These are phyloP conservation scores for Scopulariopsis brevicaulis DNA, from an alignment of 2,329 filamentous ascomycete species.

Conservation along the genomic window DNA sequence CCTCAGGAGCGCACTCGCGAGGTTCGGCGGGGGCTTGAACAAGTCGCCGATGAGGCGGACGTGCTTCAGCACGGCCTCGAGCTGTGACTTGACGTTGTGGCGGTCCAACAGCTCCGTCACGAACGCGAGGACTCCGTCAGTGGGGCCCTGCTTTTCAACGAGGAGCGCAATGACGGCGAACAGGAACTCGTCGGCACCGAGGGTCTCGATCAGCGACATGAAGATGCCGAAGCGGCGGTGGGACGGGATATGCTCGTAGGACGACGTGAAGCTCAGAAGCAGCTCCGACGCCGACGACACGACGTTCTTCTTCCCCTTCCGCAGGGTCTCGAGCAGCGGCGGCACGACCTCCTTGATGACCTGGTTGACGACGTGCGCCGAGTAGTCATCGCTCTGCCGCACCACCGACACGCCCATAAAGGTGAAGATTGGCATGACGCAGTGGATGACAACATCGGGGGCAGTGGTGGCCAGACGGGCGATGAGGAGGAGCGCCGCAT, in stretches of 20 bases:
- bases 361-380: slow-evolving; percentile 87
- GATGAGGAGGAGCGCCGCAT: slow-evolving; percentile 77
- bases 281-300: slow-evolving; percentile 79
- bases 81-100: slow-evolving; percentile 64
- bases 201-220: slow-evolving; percentile 69
- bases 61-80: slow-evolving; percentile 68
- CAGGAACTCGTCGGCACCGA: slow-evolving; percentile 78
- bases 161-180: slow-evolving; percentile 84
- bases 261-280: slow-evolving; percentile 89
- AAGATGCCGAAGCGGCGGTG: slow-evolving; percentile 79
- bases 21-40: slow-evolving; percentile 60
- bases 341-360: slow-evolving; percentile 93
- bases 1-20: slow-evolving; percentile 59
- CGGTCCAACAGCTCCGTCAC: slow-evolving; percentile 60
- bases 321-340: slow-evolving; percentile 74
- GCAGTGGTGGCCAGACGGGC: slow-evolving; percentile 78
- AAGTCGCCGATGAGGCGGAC: slow-evolving; percentile 66
- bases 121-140: slow-evolving; percentile 63
- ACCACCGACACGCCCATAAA: slow-evolving; percentile 92
- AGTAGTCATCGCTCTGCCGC: slow-evolving; percentile 91
- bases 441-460: slow-evolving; percentile 86
- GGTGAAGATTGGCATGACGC: slow-evolving; percentile 98
- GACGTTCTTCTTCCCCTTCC: slow-evolving; percentile 65
- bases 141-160: slow-evolving; percentile 76
- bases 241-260: slow-evolving; percentile 89